These are phyloP conservation scores for Paradendryphiella salina DNA, from an alignment of 2,329 filamentous ascomycete species.

Conservation along the genomic window DNA sequence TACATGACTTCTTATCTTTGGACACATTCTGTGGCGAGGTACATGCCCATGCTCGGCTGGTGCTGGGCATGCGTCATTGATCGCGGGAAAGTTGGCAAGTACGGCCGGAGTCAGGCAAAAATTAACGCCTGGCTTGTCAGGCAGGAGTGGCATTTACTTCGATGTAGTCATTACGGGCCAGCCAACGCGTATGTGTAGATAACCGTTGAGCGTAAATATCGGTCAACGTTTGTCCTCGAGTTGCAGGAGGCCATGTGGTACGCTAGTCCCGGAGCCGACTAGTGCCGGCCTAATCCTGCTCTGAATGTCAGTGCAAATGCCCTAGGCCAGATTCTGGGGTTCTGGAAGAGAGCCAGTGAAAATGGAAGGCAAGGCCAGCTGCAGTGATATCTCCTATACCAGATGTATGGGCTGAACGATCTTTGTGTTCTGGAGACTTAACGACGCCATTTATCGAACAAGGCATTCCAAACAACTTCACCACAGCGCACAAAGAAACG, in stretches of 20 bases:
- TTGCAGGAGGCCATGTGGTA: not conserved
- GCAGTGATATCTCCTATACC: not conserved
- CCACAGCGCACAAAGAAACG: not conserved
- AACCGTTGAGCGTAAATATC: not conserved
- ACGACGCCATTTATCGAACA: not conserved
- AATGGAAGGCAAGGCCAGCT: not conserved
- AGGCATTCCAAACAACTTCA: not conserved
- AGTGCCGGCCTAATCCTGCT: not conserved
- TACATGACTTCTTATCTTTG: conserved; percentile 16
- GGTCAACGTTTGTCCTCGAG: not conserved
- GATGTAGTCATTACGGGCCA: not conserved
- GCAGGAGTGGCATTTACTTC: not conserved
- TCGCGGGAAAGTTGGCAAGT: conserved; percentile 34
- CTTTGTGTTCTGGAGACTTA: too few species aligned
- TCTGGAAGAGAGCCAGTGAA: not conserved
- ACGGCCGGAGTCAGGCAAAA: conserved; percentile 13
- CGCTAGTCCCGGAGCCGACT: not conserved
- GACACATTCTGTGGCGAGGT: conserved; percentile 24
- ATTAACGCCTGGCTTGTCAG: conserved; percentile 12
- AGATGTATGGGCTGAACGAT: not conserved
- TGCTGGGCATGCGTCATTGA: conserved; percentile 41
- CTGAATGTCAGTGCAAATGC: not conserved
- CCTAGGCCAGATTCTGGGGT: not conserved
- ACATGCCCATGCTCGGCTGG: conserved; percentile 21
- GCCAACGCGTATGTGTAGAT: not conserved